Evolutionary conservation across 805 yeast species (phyloP).

Genomic region (Candida ascalaphidarum): DNA sequence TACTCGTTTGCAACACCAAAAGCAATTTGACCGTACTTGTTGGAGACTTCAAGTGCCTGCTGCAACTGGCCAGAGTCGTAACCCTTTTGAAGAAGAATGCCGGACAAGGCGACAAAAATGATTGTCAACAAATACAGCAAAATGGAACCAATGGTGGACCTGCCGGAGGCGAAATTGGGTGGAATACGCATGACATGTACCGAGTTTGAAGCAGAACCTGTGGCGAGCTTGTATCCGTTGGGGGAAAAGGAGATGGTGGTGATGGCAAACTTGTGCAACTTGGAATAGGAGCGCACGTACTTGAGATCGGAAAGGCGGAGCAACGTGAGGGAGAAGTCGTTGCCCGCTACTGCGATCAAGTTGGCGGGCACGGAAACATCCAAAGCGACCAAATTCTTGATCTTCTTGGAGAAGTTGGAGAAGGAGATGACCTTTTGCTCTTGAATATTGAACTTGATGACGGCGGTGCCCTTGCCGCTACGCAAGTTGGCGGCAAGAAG

Average conservation of each 20-base stretch:
- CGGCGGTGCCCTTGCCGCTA: constrained; percentile 27
- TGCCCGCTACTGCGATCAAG: constrained; percentile 49
- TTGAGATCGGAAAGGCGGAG: constrained; percentile 44
- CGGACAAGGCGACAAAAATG: constrained; percentile 22
- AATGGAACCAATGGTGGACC: constrained; percentile 25
- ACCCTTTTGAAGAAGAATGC: constrained; percentile 23
- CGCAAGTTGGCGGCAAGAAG: constrained; percentile 23
- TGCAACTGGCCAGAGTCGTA: constrained; percentile 28
- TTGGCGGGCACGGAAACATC: constrained; percentile 35
- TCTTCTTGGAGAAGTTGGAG: constrained; percentile 33
- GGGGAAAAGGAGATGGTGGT: constrained; percentile 67
- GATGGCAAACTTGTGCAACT: constrained; percentile 72
- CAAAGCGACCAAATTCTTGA: constrained; percentile 47
- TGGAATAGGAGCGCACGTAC: constrained; percentile 39
- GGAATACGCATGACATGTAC: constrained; percentile 59
- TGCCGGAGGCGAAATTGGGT: constrained; percentile 32
- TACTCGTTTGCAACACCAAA: constrained; percentile 6
- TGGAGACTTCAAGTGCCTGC: constrained; percentile 10
- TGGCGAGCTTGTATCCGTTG: constrained; percentile 56
- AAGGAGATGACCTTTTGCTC: constrained; percentile 34
- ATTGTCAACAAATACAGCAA: constrained; percentile 23
- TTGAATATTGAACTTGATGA: constrained; percentile 36
- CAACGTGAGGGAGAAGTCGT: constrained; percentile 61
- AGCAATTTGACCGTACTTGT: constrained; percentile 11
- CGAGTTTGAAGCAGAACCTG: constrained; percentile 71